Evolutionary conservation across 257 asterid species (phyloP), one percentile per base, ranked within the genome.

Genomic region (Solanum arcanum): DNA sequence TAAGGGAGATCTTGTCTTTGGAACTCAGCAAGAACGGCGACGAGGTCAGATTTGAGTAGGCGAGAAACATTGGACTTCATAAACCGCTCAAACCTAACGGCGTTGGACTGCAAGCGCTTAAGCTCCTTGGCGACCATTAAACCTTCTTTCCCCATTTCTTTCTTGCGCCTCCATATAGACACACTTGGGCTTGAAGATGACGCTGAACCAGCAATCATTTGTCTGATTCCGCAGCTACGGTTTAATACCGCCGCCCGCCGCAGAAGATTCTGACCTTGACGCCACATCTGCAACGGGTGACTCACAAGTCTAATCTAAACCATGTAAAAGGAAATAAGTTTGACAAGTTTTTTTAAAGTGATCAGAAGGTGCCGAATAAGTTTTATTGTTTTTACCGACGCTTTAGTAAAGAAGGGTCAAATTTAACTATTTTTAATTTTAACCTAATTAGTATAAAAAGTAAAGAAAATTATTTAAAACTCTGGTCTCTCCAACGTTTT

Each of bases 121-220:
- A 96, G 97, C 91, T 96, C 98, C 92, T 96, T 60, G 52, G 96
- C 95, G 68, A 93, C 98, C 95, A 94, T 93, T 81, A 96, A 87
- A 11, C 98, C 98, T 90, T 96, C 98, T 88, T 95, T 96, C 7
- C 98, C 97, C 90, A 96, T 93, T 90, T 94, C 99, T 91, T 94
- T 96, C 95, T 94, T 96, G 92, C 99, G 96, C 89, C 99, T 94
- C 98, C 99, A 96, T 88, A 96, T 93, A 46, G 98, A 96, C 68
- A 94, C 85, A 86, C 94, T 92, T 37, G 94, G 94, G 89, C 92
- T 90, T 9, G 98, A 93, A 11, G 95, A 87, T 52, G 92, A 85
- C 27, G 73, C 1, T 21, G 83, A 86, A 60, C 92, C 94, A 27
- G 86, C 86, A 87, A 88, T 86, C 49, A 91, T 60, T 81, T 86